Conservation (phyloP, 164 flowering plant genomes). For the Vitis cinerea region DNA sequence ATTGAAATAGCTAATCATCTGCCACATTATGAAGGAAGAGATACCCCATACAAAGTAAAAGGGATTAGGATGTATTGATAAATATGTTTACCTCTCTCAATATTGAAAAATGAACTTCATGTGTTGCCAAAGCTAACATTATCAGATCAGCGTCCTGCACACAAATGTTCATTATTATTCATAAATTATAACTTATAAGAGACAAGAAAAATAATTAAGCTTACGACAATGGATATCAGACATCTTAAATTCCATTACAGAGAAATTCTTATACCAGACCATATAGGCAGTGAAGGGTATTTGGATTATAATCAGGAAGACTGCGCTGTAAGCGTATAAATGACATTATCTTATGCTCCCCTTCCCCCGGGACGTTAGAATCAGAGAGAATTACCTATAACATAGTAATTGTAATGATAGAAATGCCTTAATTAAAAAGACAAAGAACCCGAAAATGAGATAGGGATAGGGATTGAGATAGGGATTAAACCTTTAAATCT, state of each 20-base stretch:
- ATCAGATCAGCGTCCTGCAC: constrained; percentile 63
- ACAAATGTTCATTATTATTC: too few relatives aligned
- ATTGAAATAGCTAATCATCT: too few relatives aligned
- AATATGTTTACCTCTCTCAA: constrained; percentile 35
- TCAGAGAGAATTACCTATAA: constrained; percentile 51
- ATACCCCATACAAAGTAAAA: too few relatives aligned
- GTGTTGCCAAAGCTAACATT: constrained; percentile 51
- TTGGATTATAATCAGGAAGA: constrained; percentile 35
- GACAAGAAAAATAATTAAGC: not conserved
- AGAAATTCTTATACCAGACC: constrained; percentile 37
- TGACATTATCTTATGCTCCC: constrained; percentile 57
- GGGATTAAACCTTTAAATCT: constrained; percentile 25
- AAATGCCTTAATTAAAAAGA: too few relatives aligned
- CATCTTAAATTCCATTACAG: too few relatives aligned
- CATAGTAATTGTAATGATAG: too few relatives aligned
- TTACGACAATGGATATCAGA: too few relatives aligned
- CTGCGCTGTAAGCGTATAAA: constrained; percentile 43
- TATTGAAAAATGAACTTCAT: constrained; percentile 41
- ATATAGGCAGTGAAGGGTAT: constrained; percentile 51
- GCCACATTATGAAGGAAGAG: too few relatives aligned
- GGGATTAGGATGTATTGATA: too few relatives aligned
- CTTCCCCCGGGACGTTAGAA: constrained; percentile 61
- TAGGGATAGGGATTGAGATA: too few relatives aligned
- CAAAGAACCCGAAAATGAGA: not conserved
- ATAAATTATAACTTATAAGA: too few relatives aligned